Percentiles rank a stretch among this genome's conserved stretches.
Evolutionary conservation across 139 green algal species (phyloP).

Genomic region (Trebouxia sp.): DNA sequence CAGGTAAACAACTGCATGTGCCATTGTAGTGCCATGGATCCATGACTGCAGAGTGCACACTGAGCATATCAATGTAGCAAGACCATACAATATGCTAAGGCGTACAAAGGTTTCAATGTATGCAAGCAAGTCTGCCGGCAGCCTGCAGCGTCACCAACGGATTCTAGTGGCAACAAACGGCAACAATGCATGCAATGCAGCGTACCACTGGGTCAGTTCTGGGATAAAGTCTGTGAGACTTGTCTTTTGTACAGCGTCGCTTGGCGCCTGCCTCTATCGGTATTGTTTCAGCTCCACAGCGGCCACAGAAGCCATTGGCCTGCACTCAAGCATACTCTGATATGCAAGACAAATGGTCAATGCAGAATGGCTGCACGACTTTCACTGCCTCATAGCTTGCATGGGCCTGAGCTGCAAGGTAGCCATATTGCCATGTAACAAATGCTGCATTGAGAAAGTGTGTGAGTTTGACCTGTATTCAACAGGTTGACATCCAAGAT

Average conservation of each 20-base stretch:
- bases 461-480: background rate
- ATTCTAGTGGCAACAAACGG: background rate
- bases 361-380: no score
- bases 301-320: constrained; percentile 62
- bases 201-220: constrained; percentile 79
- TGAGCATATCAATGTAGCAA: background rate
- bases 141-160: background rate
- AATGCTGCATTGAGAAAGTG: background rate
- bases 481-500: background rate
- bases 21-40: background rate
- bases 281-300: constrained; percentile 59
- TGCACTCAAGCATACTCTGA: constrained; percentile 30
- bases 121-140: background rate
- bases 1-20: no score
- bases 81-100: background rate
- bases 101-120: background rate
- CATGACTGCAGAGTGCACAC: background rate
- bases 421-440: background rate
- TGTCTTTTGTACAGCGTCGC: constrained; percentile 58
- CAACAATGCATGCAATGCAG: background rate
- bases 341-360: background rate
- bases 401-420: background rate
- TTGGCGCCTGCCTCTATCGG: constrained; percentile 62
- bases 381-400: background rate
- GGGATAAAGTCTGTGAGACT: constrained; percentile 70